Evolutionary conservation across 2,329 filamentous ascomycete species (phyloP).

Genomic region (Xylariaceae sp.): DNA sequence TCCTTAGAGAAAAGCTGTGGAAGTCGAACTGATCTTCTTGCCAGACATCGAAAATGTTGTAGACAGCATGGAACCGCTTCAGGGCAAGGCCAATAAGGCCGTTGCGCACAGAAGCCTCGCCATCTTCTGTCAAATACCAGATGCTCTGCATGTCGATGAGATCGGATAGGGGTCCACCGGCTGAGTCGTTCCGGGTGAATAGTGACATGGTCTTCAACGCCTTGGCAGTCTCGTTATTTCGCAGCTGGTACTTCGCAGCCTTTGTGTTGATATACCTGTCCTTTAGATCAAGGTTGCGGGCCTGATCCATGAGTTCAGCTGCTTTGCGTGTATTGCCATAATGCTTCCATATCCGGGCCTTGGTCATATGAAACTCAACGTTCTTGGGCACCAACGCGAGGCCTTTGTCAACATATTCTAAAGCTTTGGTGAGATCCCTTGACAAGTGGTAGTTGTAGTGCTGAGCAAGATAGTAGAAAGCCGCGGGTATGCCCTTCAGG

Average conservation of each 20-base stretch:
- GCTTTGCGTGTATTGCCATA: constrained; percentile 73
- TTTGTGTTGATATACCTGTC: constrained; percentile 99
- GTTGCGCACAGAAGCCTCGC: constrained; percentile 78
- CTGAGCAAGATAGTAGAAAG: constrained; percentile 89
- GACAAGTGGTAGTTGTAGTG: constrained; percentile 93
- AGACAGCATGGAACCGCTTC: constrained; percentile 84
- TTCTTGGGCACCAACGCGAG: constrained; percentile 73
- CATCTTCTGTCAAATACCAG: constrained; percentile 95
- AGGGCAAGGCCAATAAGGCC: constrained; percentile 78
- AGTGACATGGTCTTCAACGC: constrained; percentile 85
- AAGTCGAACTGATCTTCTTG: constrained; percentile 99
- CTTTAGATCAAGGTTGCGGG: constrained; percentile 76
- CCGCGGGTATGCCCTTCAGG: constrained; percentile 66
- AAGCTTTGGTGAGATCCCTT: constrained; percentile 75
- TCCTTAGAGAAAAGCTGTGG: constrained; percentile 93
- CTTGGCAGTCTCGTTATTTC: constrained; percentile 83
- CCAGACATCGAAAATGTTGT: constrained; percentile 94
- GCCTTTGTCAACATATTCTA: constrained; percentile 76
- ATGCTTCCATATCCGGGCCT: constrained; percentile 92
- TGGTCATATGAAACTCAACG: constrained; percentile 91
- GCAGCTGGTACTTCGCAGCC: constrained; percentile 90
- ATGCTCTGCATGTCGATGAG: constrained; percentile 97
- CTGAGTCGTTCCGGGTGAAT: constrained; percentile 87
- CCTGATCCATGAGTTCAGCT: constrained; percentile 80
- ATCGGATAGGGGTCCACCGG: constrained; percentile 82